Conservation (phyloP, 148 eudicot genomes). For the Rhododendron simsii region DNA sequence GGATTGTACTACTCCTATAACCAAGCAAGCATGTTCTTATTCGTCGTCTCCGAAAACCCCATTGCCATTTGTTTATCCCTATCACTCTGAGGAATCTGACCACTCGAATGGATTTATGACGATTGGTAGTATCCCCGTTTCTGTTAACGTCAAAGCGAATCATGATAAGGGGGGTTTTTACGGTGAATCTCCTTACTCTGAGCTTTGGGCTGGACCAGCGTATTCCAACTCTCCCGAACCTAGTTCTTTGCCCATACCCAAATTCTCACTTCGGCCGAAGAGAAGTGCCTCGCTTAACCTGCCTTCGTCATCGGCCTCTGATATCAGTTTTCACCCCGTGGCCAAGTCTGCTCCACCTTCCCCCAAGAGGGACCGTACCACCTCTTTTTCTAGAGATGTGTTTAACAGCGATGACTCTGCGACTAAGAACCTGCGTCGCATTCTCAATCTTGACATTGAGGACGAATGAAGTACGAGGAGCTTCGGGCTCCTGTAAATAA, state of each 20-base stretch:
- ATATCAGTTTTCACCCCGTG: slow-evolving; percentile 42
- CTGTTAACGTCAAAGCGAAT: slow-evolving; percentile 34
- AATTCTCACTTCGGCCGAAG: slow-evolving; percentile 62
- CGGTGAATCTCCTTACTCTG: slow-evolving; percentile 37
- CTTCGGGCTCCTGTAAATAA: slow-evolving; percentile 39
- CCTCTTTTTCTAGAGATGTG: slow-evolving; percentile 26
- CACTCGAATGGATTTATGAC: slow-evolving; percentile 17
- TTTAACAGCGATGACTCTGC: slow-evolving; percentile 59
- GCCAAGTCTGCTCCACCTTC: slow-evolving; percentile 94
- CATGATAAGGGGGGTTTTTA: slow-evolving; percentile 18
- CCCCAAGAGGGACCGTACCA: slow-evolving; percentile 45
- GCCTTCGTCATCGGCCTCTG: slow-evolving; percentile 42
- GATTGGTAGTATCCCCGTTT: slow-evolving; percentile 43
- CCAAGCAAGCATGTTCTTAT: slow-evolving; percentile 22
- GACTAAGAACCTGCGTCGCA: slow-evolving; percentile 79
- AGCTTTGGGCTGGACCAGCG: slow-evolving; percentile 90
- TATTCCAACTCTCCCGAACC: slow-evolving; percentile 92
- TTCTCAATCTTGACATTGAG: slow-evolving; percentile 78
- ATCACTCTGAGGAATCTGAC: slow-evolving; percentile 23
- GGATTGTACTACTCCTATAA: slow-evolving; percentile 27
- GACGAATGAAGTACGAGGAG: slow-evolving; percentile 50
- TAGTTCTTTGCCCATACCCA: slow-evolving; percentile 86
- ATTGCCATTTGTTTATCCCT: slow-evolving; percentile 20
- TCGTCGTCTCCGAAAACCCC: slow-evolving; percentile 39
- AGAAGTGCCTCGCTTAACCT: slow-evolving; percentile 74